Evolutionary conservation across 2,329 filamentous ascomycete species (phyloP), one percentile per base, ranked within the genome.

Genomic region (Phaeoacremonium minimum): DNA sequence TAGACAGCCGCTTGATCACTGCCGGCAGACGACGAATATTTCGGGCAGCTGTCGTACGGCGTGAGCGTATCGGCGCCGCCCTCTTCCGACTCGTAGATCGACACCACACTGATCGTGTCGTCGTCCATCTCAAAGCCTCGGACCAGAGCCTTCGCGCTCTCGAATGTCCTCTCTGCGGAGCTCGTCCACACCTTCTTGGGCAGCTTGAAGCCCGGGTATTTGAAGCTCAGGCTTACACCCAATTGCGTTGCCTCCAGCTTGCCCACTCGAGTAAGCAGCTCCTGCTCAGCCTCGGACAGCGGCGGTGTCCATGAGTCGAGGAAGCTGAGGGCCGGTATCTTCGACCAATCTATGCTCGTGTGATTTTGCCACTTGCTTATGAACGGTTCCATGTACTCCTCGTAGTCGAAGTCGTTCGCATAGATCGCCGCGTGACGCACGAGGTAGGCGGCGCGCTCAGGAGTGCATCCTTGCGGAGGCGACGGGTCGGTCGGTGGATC

Each of bases 21-120:
- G 4, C 79, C 79, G 4, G 66, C 63, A 3, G 72, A 72, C 2
- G 67, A 67, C 30, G 71, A 77, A 55, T 83, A 85, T 11, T 71
- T 75, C 11, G 78, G 76, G 46, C 81, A 85, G 28, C 70, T 70
- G 51, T 77, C 74, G 57, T 85, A 83, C 0, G 80, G 78, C 2
- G 80, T 84, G 45, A 83, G 56, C 32, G 60, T 68, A 49, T 83
- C 65, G 7, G 79, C 80, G 14, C 78, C 79, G 4, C 69, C 61
- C 41, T 78, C 62, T 38, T 74, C 51, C 15, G 69, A 70, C 52
- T 83, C 78, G 43, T 70, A 70, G 35, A 83, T 61, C 45, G 64
- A 63, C 30, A 77, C 66, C 7, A 79, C 63, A 32, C 73, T 59
- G 41, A 80, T 79, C 34, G 63, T 61, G 41, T 72, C 67, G 45